Conservation (phyloP, 306 rosid genomes). For the Vigna nakashimae region DNA sequence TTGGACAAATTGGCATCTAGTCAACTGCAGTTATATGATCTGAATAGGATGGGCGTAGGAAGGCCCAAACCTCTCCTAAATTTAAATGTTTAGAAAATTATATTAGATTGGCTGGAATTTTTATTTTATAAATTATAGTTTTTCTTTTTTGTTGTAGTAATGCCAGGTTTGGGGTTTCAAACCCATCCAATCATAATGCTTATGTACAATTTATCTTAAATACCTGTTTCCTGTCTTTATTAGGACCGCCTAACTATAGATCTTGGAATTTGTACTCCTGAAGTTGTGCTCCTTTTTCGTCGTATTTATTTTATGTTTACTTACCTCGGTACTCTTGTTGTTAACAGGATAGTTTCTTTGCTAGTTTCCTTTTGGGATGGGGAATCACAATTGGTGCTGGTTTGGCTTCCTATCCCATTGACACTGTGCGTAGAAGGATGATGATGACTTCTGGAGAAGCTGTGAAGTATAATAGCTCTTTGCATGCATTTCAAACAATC, state of each 20-base stretch:
- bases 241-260: not conserved
- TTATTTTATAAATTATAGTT: too few species aligned
- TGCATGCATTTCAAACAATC: slow-evolving; percentile 76
- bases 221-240: not conserved
- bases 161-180: too few species aligned
- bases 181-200: too few species aligned
- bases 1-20: too few species aligned
- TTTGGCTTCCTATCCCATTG: slow-evolving; percentile 85
- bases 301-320: slow-evolving; percentile 12
- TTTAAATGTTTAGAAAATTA: too few species aligned
- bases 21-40: too few species aligned
- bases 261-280: slow-evolving; percentile 5
- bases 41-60: too few species aligned
- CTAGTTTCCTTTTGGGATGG: slow-evolving; percentile 92
- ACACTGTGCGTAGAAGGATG: slow-evolving; percentile 93
- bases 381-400: slow-evolving; percentile 89
- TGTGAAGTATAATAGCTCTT: slow-evolving; percentile 80
- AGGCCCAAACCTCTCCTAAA: too few species aligned
- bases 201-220: too few species aligned
- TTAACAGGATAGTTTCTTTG: slow-evolving; percentile 87
- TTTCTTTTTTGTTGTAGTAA: too few species aligned
- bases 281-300: not conserved
- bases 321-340: slow-evolving; percentile 26
- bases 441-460: slow-evolving; percentile 99
- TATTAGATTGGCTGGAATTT: too few species aligned